Conservation (phyloP, 208 protist species). For the Trypanosoma platydactyli region DNA sequence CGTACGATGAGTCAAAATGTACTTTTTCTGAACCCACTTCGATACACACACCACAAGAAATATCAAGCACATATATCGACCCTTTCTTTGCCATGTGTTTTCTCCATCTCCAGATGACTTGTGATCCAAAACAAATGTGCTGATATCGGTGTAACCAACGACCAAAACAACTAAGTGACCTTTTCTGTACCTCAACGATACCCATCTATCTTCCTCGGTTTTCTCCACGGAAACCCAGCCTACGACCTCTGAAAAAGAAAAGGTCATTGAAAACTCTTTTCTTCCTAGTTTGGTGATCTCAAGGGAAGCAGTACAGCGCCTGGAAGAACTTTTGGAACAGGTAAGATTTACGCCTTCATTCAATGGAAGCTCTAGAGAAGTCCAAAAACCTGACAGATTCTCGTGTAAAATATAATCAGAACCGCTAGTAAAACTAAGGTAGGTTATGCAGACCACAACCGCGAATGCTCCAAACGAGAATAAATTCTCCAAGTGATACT, state of each 20-base stretch:
- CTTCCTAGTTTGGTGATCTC: neutral
- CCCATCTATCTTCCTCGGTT: slow-evolving; percentile 5
- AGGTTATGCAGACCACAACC: slow-evolving; percentile 18
- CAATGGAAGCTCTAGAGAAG: neutral
- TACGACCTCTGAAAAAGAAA: slow-evolving; percentile 12
- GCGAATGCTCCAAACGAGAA: slow-evolving; percentile 14
- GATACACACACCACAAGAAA: slow-evolving; percentile 51
- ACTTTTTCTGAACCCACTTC: slow-evolving; percentile 38
- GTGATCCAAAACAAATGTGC: slow-evolving; percentile 6
- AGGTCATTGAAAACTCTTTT: slow-evolving; percentile 16
- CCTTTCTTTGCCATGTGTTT: slow-evolving; percentile 32
- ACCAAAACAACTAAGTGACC: slow-evolving; percentile 8
- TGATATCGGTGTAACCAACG: neutral
- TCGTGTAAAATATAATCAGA: slow-evolving; percentile 12
- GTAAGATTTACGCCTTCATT: slow-evolving; percentile 13
- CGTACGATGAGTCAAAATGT: neutral
- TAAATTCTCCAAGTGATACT: neutral
- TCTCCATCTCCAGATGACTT: neutral
- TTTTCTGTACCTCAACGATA: slow-evolving; percentile 17
- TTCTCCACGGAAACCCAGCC: slow-evolving; percentile 11
- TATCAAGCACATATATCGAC: slow-evolving; percentile 46
- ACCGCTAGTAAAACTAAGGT: slow-evolving; percentile 22
- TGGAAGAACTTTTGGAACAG: slow-evolving; percentile 3
- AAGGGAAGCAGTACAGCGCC: slow-evolving; percentile 1
- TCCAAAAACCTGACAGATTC: slow-evolving; percentile 18